Evolutionary conservation across 2,329 filamentous ascomycete species (phyloP), one percentile per base, ranked within the genome.

Genomic region (Akanthomyces uredinophilus): DNA sequence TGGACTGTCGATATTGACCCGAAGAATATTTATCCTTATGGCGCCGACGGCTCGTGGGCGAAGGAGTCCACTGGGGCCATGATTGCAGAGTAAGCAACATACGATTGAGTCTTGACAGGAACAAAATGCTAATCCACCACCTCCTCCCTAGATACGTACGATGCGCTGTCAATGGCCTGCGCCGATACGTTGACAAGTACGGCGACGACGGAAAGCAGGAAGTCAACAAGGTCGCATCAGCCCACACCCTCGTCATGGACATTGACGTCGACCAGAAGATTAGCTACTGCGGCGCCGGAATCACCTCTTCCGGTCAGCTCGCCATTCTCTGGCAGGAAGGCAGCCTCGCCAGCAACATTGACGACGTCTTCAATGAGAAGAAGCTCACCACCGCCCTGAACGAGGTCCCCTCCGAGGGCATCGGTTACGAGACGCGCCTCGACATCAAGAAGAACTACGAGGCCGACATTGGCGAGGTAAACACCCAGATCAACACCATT

Each of bases 1-100:
- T 85, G 82, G 82, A 82, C 77, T 6, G 71, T 83, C 37, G 77
- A 82, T 8, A 73, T 81, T 66, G 75, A 80, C 65, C 77, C 79
- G 22, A 73, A 72, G 54, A 75, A 75, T 50, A 70, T 85, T 65
- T 83, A 73, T 64, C 76, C 80, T 11, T 83, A 83, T 62, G 74
- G 75, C 22, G 71, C 73, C 16, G 73, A 77, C 0, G 71, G 68
- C 62, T 74, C 72, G 35, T 81, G 75, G 62, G 75, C 71, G 51
- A 74, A 77, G 63, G 71, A 74, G 16, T 77, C 73, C 2, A 70
- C 81, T 4, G 81, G 81, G 5, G 70, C 69, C 63, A 78, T 77
- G 66, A 76, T 84, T 63, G 68, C 70, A 43, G 66, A 68, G 78
- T 83, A 72, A 61, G 74, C 8, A 24, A n/a, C 8, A 10, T 41